A percentile compares a stretch with the other conserved stretches of the same genome.
Evolutionary conservation across 148 eudicot species (phyloP).

Genomic region (Camellia japonica): DNA sequence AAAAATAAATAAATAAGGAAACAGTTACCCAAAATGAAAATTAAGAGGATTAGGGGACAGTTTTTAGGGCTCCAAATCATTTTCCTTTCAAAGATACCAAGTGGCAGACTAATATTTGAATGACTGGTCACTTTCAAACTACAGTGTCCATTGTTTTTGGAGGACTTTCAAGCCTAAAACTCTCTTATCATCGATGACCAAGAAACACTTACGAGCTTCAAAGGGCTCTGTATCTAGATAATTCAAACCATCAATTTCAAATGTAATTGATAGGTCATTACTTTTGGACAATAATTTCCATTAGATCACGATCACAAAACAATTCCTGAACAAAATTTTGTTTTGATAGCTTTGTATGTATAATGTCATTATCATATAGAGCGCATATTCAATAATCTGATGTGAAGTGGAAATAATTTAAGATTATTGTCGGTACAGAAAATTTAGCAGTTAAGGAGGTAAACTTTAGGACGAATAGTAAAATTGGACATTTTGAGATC

Average conservation of each 20-base stretch:
- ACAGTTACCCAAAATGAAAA: too few relatives aligned
- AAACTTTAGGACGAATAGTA: too few relatives aligned
- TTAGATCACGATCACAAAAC: neutral
- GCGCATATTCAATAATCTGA: neutral
- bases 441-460: too few relatives aligned
- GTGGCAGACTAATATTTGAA: neutral
- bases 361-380: neutral
- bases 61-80: too few relatives aligned
- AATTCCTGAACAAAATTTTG: neutral
- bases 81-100: too few relatives aligned
- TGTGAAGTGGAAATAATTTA: neutral
- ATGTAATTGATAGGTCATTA: neutral
- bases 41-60: too few relatives aligned
- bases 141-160: neutral
- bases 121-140: neutral
- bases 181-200: neutral
- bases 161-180: neutral
- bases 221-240: slow-evolving; percentile 4
- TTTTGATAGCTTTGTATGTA: neutral
- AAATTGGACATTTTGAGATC: too few relatives aligned
- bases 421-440: too few relatives aligned
- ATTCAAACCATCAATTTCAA: neutral
- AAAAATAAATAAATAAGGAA: too few relatives aligned
- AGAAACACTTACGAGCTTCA: neutral
- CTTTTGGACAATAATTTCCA: neutral